Base-by-base conservation (phyloP, 2,329 filamentous ascomycete genomes). In the Waltergamsia citrina region DNA sequence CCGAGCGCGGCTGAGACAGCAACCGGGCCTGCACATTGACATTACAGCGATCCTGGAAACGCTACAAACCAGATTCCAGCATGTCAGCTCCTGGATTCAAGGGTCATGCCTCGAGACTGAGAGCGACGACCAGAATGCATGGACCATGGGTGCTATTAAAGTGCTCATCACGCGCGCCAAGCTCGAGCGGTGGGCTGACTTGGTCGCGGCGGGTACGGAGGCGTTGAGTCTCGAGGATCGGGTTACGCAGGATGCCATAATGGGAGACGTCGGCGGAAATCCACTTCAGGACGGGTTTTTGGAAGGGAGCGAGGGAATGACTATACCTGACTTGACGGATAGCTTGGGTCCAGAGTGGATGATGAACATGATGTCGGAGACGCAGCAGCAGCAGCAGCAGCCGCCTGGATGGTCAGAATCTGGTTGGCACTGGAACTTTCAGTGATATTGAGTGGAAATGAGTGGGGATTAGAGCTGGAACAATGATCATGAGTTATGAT, bases 101-200 rank as follows among this genome's bases (percentile, higher is more conserved):
- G 45, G 49, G 3, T 43, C 46, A 0, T 49, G 54, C 3, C 42
- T 49, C 0, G 53, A 60, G 0, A 57, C 48, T n/a, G 46, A 44
- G 1, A 6, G 11, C 11, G 54, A 54, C 34, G 58, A 65, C 9
- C 60, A 62, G 33, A 67, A 65, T 30, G 43, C 69, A 0, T 71
- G 67, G 67, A 63, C 63, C 6, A 49, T 70, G 40, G 63, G 61
- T 0, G 60, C 66, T 0, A 56, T 61, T 24, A 69, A 70, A 29
- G 49, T 72, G 1, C 54, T 58, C 15, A 61, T 70, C 22, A 63
- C 62, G 1, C 59, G 58, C 6, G 50, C 59, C 4, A 69, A 68
- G 39, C 41, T 71, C 0, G 63, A 66, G 33, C 53, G 58, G 12
- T 71, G 63, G 60, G 57, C 63, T 0, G 65, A 69, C 32, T 52